Evolutionary conservation across 257 asterid genomes (phyloP).

Genomic region (Solanum stenotomum): DNA sequence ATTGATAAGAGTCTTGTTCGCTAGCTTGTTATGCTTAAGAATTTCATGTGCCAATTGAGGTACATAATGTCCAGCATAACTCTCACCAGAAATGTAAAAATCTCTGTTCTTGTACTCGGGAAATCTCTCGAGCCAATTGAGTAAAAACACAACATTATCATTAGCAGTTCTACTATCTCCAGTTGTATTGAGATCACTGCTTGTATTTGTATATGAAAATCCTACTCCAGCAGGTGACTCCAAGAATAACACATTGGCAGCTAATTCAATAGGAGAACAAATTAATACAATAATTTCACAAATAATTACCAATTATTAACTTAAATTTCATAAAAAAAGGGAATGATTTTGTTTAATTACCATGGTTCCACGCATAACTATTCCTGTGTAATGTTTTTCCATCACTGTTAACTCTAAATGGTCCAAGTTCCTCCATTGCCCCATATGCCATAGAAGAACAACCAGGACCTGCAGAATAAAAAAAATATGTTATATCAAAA

Average conservation of each 20-base stretch:
- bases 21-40: slow-evolving; percentile 12
- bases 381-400: slow-evolving; percentile 28
- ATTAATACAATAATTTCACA: neutral
- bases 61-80: slow-evolving; percentile 40
- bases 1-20: slow-evolving; percentile 18
- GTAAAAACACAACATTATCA: slow-evolving; percentile 29
- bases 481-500: neutral
- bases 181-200: slow-evolving; percentile 9
- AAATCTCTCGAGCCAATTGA: slow-evolving; percentile 42
- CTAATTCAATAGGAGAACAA: slow-evolving; percentile 1
- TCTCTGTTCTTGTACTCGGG: slow-evolving; percentile 29
- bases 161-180: slow-evolving; percentile 25
- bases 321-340: neutral
- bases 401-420: slow-evolving; percentile 30
- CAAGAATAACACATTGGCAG: slow-evolving; percentile 35
- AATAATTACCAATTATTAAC: neutral
- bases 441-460: slow-evolving; percentile 42
- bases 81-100: slow-evolving; percentile 33
- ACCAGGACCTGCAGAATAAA: slow-evolving; percentile 29
- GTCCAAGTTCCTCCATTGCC: slow-evolving; percentile 40
- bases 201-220: slow-evolving; percentile 41
- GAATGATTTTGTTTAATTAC: neutral
- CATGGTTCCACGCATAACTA: slow-evolving; percentile 28
- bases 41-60: slow-evolving; percentile 28
- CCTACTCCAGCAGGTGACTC: slow-evolving; percentile 49